Evolutionary conservation across 2,329 filamentous ascomycete species (phyloP).

Genomic region (Penicillium frequentans): DNA sequence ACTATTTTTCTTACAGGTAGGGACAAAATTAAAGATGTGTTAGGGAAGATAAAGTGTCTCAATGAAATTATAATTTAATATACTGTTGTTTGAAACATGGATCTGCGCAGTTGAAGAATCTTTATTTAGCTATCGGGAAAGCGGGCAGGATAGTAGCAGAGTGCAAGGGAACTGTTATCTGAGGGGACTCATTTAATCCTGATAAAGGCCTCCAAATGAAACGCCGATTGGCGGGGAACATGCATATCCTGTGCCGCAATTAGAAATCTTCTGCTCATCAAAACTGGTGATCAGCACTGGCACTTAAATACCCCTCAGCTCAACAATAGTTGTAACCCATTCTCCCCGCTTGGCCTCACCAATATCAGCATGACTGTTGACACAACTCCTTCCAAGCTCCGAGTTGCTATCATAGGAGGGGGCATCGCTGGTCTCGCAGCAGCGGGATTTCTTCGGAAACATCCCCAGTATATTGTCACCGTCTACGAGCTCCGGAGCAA

Average conservation of each 20-base stretch:
- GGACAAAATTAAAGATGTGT: conserved; percentile 30
- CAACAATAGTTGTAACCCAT: not conserved
- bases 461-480: not conserved
- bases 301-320: no score
- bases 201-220: no score
- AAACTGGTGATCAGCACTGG: no score
- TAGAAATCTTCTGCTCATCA: not conserved
- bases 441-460: not conserved
- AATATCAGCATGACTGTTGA: not conserved
- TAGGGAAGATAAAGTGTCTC: conserved; percentile 55
- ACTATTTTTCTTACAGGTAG: conserved; percentile 2
- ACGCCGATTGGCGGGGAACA: not conserved
- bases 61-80: no score
- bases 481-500: not conserved
- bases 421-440: not conserved
- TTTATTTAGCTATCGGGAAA: no score
- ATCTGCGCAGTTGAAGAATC: no score
- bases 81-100: no score
- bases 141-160: no score
- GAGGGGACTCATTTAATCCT: not conserved
- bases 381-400: not conserved
- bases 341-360: not conserved
- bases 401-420: not conserved
- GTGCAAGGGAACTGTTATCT: not conserved
- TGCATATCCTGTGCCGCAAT: not conserved